phyloP scores from a whole-genome alignment of 768 basidiomycete genomes.

The Leccinellum albellum region DNA sequence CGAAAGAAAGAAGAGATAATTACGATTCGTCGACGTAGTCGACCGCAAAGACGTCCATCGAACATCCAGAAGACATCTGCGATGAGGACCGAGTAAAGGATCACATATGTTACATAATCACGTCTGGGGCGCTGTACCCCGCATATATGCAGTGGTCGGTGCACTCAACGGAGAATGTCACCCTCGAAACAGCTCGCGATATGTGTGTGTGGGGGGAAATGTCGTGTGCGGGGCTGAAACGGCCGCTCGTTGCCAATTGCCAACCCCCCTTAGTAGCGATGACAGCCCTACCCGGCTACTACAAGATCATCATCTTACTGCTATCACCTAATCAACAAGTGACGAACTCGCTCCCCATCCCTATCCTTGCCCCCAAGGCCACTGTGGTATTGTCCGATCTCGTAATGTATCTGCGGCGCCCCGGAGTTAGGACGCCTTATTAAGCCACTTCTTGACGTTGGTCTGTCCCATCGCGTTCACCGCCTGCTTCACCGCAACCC shows the following conservation, averaged over 20 bases:
- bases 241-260: background rate
- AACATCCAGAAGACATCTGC: conserved; percentile 10
- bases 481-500: conserved; percentile 63
- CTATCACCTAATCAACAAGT: too few relatives aligned
- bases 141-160: background rate
- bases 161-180: too few relatives aligned
- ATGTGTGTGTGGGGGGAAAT: background rate
- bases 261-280: background rate
- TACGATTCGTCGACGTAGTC: conserved; percentile 75
- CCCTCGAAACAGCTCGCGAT: too few relatives aligned
- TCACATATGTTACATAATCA: conserved; percentile 25
- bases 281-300: background rate
- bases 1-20: conserved; percentile 19
- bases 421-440: conserved; percentile 37
- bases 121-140: background rate
- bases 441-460: conserved; percentile 76
- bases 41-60: conserved; percentile 34
- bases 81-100: background rate
- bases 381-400: too few relatives aligned
- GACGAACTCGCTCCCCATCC: too few relatives aligned
- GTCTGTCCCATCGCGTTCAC: conserved; percentile 65
- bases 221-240: background rate
- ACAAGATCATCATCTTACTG: background rate
- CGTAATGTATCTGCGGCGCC: background rate
- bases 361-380: too few relatives aligned